Percentiles rank a stretch among this genome's conserved stretches.
Evolutionary conservation across 2,329 filamentous ascomycete species (phyloP).

Genomic region (Penicillium thymicola): DNA sequence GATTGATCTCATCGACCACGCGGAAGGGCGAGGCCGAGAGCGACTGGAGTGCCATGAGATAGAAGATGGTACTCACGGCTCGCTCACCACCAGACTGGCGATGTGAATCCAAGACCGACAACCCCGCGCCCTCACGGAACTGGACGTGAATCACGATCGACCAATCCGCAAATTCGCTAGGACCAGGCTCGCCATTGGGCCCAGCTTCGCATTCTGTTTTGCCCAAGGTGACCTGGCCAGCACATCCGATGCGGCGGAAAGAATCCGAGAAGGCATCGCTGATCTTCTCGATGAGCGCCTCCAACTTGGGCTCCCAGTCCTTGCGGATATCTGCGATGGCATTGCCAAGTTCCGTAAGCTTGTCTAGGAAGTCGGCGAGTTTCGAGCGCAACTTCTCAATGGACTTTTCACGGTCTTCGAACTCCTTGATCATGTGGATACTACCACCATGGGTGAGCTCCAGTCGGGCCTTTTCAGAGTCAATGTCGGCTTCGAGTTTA

Average conservation of each 20-base stretch:
- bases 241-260: constrained; percentile 90
- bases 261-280: constrained; percentile 90
- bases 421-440: constrained; percentile 71
- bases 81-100: constrained; percentile 95
- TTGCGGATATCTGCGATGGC: constrained; percentile 65
- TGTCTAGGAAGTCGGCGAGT: constrained; percentile 53
- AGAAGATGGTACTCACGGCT: constrained; percentile 96
- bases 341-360: constrained; percentile 54
- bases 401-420: constrained; percentile 65
- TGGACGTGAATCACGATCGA: constrained; percentile 91
- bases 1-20: constrained; percentile 98
- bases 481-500: constrained; percentile 69
- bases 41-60: constrained; percentile 94
- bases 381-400: constrained; percentile 65
- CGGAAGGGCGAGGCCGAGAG: constrained; percentile 94
- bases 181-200: constrained; percentile 28
- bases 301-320: constrained; percentile 80
- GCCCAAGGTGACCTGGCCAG: constrained; percentile 81
- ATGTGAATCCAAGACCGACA: constrained; percentile 83
- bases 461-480: constrained; percentile 69
- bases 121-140: constrained; percentile 80
- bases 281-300: constrained; percentile 73
- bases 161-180: constrained; percentile 89
- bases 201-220: constrained; percentile 56
- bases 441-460: constrained; percentile 78